Percentiles rank a stretch among this genome's conserved stretches.
phyloP scores from a whole-genome alignment of 192 early-diverging fungal genomes.

The Coemansia sp. region DNA sequence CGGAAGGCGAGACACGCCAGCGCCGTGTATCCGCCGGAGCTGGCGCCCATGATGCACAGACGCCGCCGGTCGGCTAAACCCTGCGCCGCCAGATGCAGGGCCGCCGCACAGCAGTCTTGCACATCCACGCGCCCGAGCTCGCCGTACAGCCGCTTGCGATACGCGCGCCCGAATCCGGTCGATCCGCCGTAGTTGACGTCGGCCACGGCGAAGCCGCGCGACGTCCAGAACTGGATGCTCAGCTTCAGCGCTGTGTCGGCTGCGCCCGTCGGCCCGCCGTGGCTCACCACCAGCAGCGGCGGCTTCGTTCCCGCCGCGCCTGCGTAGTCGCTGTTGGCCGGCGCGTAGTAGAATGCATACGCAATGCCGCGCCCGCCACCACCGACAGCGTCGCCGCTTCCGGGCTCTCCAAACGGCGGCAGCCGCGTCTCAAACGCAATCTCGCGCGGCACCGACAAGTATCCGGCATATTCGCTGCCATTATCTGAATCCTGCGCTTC shows the following conservation, averaged over 20 bases:
- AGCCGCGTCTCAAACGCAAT: conserved; percentile 63
- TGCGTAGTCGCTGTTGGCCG: conserved; percentile 60
- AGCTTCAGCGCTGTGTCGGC: conserved; percentile 45
- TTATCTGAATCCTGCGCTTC: neutral
- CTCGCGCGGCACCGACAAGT: conserved; percentile 63
- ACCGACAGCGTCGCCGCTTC: neutral
- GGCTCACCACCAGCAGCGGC: conserved; percentile 68
- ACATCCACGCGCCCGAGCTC: conserved; percentile 77
- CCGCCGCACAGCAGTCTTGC: conserved; percentile 72
- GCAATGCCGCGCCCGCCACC: conserved; percentile 20
- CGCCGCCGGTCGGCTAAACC: conserved; percentile 63
- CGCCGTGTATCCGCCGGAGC: conserved; percentile 71
- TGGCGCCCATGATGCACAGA: conserved; percentile 67
- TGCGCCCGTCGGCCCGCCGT: conserved; percentile 70
- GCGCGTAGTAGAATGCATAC: conserved; percentile 64
- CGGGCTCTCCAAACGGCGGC: conserved; percentile 16
- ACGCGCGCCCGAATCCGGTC: conserved; percentile 71
- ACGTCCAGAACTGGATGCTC: conserved; percentile 72
- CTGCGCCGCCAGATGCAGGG: conserved; percentile 58
- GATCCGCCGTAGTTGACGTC: conserved; percentile 83
- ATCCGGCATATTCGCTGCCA: conserved; percentile 22
- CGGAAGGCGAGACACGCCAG: conserved; percentile 68
- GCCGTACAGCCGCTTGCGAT: conserved; percentile 69
- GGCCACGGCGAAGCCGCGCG: conserved; percentile 70
- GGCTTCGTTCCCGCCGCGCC: conserved; percentile 59